Base-by-base conservation (phyloP, 345 rosid species). In the Capsella bursapastoris region DNA sequence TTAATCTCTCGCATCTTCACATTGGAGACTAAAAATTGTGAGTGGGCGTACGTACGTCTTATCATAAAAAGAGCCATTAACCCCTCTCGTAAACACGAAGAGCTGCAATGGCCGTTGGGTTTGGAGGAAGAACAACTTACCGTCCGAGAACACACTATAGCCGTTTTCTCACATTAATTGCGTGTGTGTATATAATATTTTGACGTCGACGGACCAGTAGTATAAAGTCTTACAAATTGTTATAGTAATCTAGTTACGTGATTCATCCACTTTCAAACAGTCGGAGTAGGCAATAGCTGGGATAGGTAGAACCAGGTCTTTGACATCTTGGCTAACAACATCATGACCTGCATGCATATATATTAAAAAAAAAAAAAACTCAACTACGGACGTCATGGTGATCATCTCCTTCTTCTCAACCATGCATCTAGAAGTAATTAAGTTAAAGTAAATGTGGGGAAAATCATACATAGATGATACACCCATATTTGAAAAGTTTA, bases 41-140 rank as follows among this genome's bases (percentile, higher is more conserved):
- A 13, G 9, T 55, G 38, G 37, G 1, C 25, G 25, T 22, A 22
- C 25, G 25, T 22, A 22, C 22, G 37, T 14, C 9, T 18, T 25
- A n/a, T 47, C 8, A 10, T 12, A 4, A 5, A 3, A 18, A 12
- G 48, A 16, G 38, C 12, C 16, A 28, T 8, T 2, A 57, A 71
- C 48, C 31, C 71, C 45, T 63, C 66, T 71, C 31, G 66, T 48
- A 31, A 31, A 38, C 76, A 64, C 59, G 62, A 77, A 71, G 56
- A 77, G 76, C 67, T 77, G 62, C 29, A 56, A 49, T 77, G 80
- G 67, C 80, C 37, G 16, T 57, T 77, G 80, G 76, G 6, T 55
- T 38, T 32, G 56, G 28, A 77, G 56, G 57, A 77, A 65, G 68
- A 71, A 58, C 80, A 77, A 71, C 25, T 48, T 64, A 77, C 13